Conservation (phyloP, 306 rosid genomes). For the Quercus wislizeni region DNA sequence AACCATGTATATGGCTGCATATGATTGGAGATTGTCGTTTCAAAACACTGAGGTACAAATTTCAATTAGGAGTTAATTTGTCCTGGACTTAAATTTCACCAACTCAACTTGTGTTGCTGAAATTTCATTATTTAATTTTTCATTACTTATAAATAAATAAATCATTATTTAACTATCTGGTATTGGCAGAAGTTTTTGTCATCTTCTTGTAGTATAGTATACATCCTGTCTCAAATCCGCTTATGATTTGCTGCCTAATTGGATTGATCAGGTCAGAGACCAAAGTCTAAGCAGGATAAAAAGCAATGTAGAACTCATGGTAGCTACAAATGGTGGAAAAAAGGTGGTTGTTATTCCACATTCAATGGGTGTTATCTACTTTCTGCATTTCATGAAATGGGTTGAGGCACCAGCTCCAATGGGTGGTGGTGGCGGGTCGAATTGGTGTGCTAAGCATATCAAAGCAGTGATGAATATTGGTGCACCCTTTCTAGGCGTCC, state of each 20-base stretch:
- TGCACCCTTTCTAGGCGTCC: constrained; percentile 86
- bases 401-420: constrained; percentile 75
- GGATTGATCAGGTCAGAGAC: constrained; percentile 64
- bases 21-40: constrained; percentile 85
- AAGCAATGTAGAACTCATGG: constrained; percentile 77
- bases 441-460: constrained; percentile 85
- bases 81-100: not conserved
- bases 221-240: constrained; percentile 10
- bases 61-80: constrained; percentile 6
- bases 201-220: not conserved
- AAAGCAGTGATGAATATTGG: constrained; percentile 78
- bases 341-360: constrained; percentile 87
- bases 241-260: constrained; percentile 21
- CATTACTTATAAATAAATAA: too few species aligned
- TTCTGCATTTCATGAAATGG: constrained; percentile 90
- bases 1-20: constrained; percentile 88
- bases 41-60: constrained; percentile 79
- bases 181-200: constrained; percentile 4
- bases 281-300: constrained; percentile 71
- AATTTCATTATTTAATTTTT: constrained; percentile 4
- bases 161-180: constrained; percentile 1
- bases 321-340: constrained; percentile 67
- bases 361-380: constrained; percentile 83
- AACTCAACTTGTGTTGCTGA: not conserved
- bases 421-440: constrained; percentile 87